phyloP scores from a whole-genome alignment of 148 eudicot genomes.

The Cornus kousa region DNA sequence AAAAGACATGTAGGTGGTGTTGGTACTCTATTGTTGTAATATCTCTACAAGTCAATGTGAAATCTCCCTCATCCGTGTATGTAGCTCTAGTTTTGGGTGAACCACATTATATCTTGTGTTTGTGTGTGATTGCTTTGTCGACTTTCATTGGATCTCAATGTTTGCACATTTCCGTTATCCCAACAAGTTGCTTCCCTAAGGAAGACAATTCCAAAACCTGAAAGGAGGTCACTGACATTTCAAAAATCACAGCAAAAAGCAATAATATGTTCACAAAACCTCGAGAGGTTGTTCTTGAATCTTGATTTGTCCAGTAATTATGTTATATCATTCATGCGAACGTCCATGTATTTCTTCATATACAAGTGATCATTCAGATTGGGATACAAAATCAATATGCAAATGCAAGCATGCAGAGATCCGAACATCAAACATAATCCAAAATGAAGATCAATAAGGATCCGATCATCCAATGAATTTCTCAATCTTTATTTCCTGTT shows the following conservation, averaged over 20 bases:
- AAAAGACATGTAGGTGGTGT: too few species aligned
- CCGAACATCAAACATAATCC: not conserved
- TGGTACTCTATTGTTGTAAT: too few species aligned
- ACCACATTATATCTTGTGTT: too few species aligned
- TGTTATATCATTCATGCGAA: not conserved
- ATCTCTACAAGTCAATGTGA: too few species aligned
- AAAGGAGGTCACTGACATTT: not conserved
- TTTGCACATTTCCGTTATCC: too few species aligned
- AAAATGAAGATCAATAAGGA: not conserved
- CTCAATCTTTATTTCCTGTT: not conserved
- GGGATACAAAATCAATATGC: not conserved
- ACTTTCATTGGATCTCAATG: too few species aligned
- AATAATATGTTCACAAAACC: not conserved
- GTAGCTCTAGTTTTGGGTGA: too few species aligned
- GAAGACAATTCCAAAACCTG: not conserved
- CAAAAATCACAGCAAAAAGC: not conserved
- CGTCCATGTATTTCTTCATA: not conserved
- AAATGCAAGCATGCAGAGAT: not conserved
- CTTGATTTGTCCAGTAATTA: not conserved
- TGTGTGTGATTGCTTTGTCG: too few species aligned
- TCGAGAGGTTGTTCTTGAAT: not conserved
- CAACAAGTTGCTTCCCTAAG: not conserved
- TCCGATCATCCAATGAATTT: not conserved
- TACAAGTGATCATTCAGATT: not conserved
- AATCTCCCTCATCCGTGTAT: too few species aligned